A percentile compares a stretch with the other conserved stretches of the same genome.
These are phyloP conservation scores for Fagus sylvatica DNA, from an alignment of 306 rosid genomes.

Conservation along the genomic window DNA sequence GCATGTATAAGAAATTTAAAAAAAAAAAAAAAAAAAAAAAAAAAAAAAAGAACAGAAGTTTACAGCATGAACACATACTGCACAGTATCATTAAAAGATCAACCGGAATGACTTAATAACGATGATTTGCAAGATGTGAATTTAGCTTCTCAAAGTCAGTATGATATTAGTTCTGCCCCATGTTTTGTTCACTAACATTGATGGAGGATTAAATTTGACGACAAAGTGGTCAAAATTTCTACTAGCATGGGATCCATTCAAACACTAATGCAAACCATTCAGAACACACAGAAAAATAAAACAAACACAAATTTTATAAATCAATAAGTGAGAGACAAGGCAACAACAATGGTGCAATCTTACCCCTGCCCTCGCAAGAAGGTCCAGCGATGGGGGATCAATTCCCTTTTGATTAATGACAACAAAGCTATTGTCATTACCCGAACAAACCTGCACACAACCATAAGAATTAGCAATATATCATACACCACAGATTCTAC, in stretches of 20 bases:
- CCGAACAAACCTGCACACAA: slow-evolving; percentile 75
- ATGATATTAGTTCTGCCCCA: too few species aligned
- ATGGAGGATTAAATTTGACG: background rate
- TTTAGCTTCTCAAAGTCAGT: too few species aligned
- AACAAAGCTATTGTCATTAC: slow-evolving; percentile 69
- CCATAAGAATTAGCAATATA: background rate
- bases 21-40: too few species aligned
- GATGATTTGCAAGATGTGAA: too few species aligned
- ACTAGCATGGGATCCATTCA: background rate
- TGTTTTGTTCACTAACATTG: background rate
- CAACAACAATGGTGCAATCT: slow-evolving; percentile 23
- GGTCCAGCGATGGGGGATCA: slow-evolving; percentile 95
- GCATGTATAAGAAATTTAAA: too few species aligned
- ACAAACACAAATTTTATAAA: background rate
- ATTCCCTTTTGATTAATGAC: slow-evolving; percentile 95
- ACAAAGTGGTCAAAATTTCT: background rate
- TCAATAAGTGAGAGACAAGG: background rate
- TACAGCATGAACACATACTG: too few species aligned
- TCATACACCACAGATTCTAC: background rate
- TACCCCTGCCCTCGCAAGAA: slow-evolving; percentile 97
- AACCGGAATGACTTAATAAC: too few species aligned
- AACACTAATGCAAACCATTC: background rate
- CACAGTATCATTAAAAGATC: too few species aligned
- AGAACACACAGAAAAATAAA: background rate
- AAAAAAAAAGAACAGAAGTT: too few species aligned